Conservation (phyloP, 2,329 filamentous ascomycete species). For the Fusarium dimerum region DNA sequence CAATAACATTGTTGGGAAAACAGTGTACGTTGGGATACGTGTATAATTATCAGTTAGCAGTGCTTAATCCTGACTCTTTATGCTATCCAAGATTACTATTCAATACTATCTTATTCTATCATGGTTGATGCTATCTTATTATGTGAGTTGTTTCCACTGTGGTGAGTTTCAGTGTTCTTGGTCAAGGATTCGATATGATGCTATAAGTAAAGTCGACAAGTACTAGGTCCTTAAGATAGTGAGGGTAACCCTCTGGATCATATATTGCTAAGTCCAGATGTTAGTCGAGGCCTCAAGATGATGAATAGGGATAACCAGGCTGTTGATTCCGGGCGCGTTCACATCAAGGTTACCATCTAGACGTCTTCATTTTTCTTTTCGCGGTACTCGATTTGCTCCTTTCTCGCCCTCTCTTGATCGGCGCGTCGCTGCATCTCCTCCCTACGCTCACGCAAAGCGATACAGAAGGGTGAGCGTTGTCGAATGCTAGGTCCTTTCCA, state of each 20-base stretch:
- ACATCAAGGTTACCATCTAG: conserved; percentile 7
- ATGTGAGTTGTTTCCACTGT: too few relatives aligned
- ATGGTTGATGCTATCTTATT: too few relatives aligned
- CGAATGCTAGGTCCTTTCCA: conserved; percentile 58
- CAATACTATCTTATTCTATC: too few relatives aligned
- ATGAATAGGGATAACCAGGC: neutral
- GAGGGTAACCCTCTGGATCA: neutral
- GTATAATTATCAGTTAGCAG: too few relatives aligned
- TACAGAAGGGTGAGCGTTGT: conserved; percentile 61
- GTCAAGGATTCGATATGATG: too few relatives aligned
- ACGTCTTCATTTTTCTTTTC: conserved; percentile 22
- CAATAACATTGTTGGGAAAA: too few relatives aligned
- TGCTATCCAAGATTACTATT: too few relatives aligned
- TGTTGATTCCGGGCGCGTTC: neutral
- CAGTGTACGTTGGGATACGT: too few relatives aligned
- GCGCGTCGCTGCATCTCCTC: conserved; percentile 44
- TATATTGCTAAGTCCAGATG: conserved; percentile 2
- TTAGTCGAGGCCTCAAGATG: conserved; percentile 10
- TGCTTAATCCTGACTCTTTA: too few relatives aligned
- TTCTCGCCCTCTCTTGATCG: conserved; percentile 36
- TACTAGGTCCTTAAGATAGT: neutral
- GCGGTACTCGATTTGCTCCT: conserved; percentile 23
- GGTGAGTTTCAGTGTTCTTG: too few relatives aligned
- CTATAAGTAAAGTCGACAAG: neutral
- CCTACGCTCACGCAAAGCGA: conserved; percentile 55